Base-by-base conservation (phyloP, 2,329 filamentous ascomycete species). In the Epichloe coenophiala region DNA sequence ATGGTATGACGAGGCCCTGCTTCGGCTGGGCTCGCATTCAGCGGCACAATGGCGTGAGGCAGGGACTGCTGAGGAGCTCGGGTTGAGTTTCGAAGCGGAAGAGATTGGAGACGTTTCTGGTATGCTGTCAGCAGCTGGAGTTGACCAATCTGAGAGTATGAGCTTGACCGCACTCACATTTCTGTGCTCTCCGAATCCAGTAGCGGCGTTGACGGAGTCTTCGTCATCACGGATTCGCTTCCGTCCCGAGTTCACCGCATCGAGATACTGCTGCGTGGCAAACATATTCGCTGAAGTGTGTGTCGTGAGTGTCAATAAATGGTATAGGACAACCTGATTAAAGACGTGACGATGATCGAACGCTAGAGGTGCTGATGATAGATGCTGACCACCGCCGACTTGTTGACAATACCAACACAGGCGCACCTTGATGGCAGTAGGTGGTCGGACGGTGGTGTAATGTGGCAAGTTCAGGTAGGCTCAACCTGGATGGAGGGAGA, bases 81-180 rank as follows among this genome's bases (percentile, higher is more conserved):
- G 41, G 72, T 71, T 33, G 72, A 72, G 9, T 68, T 70, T 52
- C 74, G 70, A 13, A 77, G 60, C 12, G 75, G 75, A 4, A 78
- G 69, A 43, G 72, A 71, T 51, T 78, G 75, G 15, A 77, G 54
- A 39, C 76, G 73, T 73, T 79, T 79, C 75, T 78, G 49, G 37
- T 37, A 38, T 13, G 31, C 33, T 19, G 53, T 65, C 53, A 62
- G 55, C 43, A 48, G n/a, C 15, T 8, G n/a, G 8, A 41, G 35
- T 46, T 13, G 3, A 13, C n/a, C 19, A n/a, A 15, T 43, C 44
- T 36, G 9, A 2, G 8, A 15, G 46, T 35, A 44, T 9, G 43
- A 17, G 13, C 3, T 6, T 13, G n/a, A 47, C 35, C 2, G 35
- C 37, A 56, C 72, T 59, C 65, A 76, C 74, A 57, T 69, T 74